These are phyloP conservation scores for Penicillium glabrum DNA, from an alignment of 2,329 filamentous ascomycete genomes.

Conservation along the genomic window DNA sequence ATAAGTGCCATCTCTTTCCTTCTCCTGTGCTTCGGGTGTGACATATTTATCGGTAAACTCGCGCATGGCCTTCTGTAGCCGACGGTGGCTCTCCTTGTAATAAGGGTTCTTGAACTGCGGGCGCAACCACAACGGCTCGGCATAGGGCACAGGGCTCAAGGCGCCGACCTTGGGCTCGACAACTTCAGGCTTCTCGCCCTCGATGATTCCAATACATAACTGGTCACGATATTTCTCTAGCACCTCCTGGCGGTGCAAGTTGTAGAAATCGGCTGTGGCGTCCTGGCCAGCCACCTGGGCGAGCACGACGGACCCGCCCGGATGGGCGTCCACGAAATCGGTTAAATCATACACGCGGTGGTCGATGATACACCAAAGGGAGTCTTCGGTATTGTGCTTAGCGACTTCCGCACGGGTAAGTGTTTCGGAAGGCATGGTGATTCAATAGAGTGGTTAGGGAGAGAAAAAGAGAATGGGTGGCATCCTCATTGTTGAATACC, in stretches of 20 bases:
- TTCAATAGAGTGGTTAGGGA: background rate
- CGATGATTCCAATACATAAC: constrained; percentile 72
- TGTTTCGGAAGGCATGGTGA: constrained; percentile 23
- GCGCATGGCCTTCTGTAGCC: constrained; percentile 67
- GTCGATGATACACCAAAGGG: constrained; percentile 82
- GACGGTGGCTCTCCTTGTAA: constrained; percentile 72
- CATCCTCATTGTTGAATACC: background rate
- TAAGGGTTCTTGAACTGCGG: constrained; percentile 77
- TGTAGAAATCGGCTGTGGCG: constrained; percentile 83
- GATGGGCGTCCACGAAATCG: constrained; percentile 82
- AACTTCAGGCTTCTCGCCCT: constrained; percentile 73
- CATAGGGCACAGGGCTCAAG: constrained; percentile 76
- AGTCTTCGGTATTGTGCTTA: constrained; percentile 72
- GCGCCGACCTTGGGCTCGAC: constrained; percentile 69
- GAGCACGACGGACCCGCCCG: constrained; percentile 77
- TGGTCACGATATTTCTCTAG: constrained; percentile 71
- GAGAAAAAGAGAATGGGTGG: background rate
- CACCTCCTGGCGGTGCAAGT: constrained; percentile 89
- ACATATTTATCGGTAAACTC: constrained; percentile 72
- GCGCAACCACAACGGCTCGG: constrained; percentile 79
- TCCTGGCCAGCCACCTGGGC: constrained; percentile 78
- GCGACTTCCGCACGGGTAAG: constrained; percentile 63
- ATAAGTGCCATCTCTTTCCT: constrained; percentile 71
- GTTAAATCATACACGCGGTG: constrained; percentile 83
- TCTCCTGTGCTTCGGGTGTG: constrained; percentile 71